phyloP scores from a whole-genome alignment of 352 stramenopile genomes.

The Achlya hypogyna region DNA sequence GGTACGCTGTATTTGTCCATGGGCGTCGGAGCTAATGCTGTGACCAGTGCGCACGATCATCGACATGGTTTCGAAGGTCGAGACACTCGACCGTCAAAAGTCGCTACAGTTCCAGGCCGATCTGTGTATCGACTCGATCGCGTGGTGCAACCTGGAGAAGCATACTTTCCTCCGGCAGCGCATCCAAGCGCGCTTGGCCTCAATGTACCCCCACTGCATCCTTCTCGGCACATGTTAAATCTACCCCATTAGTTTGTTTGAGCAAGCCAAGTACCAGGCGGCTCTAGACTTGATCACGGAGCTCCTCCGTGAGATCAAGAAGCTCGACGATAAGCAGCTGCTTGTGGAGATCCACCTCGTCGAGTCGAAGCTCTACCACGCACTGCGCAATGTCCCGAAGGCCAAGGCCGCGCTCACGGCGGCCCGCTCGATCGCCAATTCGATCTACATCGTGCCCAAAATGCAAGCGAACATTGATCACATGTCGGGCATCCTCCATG shows the following conservation, averaged over 20 bases:
- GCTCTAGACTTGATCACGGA: conserved; percentile 91
- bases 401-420: conserved; percentile 94
- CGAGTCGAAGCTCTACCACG: conserved; percentile 97
- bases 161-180: conserved; percentile 97
- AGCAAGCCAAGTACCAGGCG: conserved; percentile 85
- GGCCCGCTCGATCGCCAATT: conserved; percentile 94
- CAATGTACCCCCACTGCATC: conserved; percentile 44
- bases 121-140: conserved; percentile 93
- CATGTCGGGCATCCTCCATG: conserved; percentile 96
- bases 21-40: conserved; percentile 1
- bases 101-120: conserved; percentile 91
- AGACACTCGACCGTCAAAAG: conserved; percentile 78
- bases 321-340: conserved; percentile 99
- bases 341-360: conserved; percentile 98
- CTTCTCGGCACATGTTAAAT: not conserved
- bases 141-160: conserved; percentile 90
- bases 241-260: conserved; percentile 51
- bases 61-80: conserved; percentile 92
- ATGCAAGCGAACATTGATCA: conserved; percentile 94
- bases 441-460: conserved; percentile 94
- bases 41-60: conserved; percentile 93
- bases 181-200: conserved; percentile 93
- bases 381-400: conserved; percentile 96
- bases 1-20: conserved; percentile 34
- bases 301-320: conserved; percentile 96